These are phyloP conservation scores for Chernovozyma sophiae-reginae DNA, from an alignment of 1,139 yeast genomes.

Conservation along the genomic window DNA sequence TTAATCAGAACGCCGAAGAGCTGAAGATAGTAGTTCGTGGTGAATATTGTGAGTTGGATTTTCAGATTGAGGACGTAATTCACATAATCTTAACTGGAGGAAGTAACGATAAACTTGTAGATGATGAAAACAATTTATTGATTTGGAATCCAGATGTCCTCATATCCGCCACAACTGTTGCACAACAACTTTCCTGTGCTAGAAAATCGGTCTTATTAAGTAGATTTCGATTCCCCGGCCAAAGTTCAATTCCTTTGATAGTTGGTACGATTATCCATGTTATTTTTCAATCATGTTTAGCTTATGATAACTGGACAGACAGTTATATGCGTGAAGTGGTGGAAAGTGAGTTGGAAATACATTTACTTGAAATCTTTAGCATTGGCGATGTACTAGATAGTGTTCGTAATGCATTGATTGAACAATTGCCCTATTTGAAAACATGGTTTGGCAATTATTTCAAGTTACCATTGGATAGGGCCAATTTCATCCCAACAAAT, in stretches of 20 bases:
- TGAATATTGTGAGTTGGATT: slow-evolving; percentile 45
- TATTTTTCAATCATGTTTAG: slow-evolving; percentile 67
- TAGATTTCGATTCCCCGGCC: slow-evolving; percentile 54
- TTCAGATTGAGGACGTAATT: slow-evolving; percentile 49
- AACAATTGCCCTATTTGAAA: slow-evolving; percentile 55
- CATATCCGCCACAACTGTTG: slow-evolving; percentile 75
- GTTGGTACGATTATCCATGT: slow-evolving; percentile 80
- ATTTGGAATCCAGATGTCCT: slow-evolving; percentile 82
- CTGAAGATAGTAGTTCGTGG: slow-evolving; percentile 44
- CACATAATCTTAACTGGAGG: slow-evolving; percentile 53
- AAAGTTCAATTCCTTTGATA: slow-evolving; percentile 54
- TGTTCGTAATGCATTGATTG: slow-evolving; percentile 42
- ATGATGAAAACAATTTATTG: slow-evolving; percentile 56
- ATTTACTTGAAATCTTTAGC: slow-evolving; percentile 52
- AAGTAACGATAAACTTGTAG: slow-evolving; percentile 35
- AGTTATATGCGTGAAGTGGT: slow-evolving; percentile 43
- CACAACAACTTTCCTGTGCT: slow-evolving; percentile 71
- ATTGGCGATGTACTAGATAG: slow-evolving; percentile 49
- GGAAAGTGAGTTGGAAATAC: slow-evolving; percentile 38
- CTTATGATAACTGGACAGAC: slow-evolving; percentile 36
- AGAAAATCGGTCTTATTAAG: slow-evolving; percentile 63
- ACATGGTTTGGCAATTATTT: slow-evolving; percentile 59
- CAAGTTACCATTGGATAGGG: slow-evolving; percentile 19
- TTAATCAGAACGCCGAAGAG: slow-evolving; percentile 24
- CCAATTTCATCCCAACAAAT: slow-evolving; percentile 34